Evolutionary conservation across 163 green algal genomes (phyloP).

Genomic region (Chloroidium sp.): DNA sequence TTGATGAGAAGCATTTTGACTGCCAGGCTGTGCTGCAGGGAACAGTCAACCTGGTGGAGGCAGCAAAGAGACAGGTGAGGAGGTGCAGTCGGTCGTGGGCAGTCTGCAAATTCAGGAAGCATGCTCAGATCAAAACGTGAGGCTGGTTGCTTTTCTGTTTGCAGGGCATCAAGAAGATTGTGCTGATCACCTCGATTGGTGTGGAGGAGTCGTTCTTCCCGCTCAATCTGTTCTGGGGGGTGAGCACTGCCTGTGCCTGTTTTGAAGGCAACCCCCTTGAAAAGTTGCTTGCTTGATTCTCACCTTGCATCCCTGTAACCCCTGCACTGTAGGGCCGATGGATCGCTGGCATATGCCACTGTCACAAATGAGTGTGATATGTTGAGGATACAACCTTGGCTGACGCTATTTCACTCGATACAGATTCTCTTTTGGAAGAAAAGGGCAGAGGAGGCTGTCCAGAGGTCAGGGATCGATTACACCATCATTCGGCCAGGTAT

Average conservation of each 20-base stretch:
- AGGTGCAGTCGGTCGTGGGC: no score
- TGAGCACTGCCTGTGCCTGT: constrained; percentile 10
- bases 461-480: constrained; percentile 66
- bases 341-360: no score
- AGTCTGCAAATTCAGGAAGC: no score
- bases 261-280: constrained; percentile 21
- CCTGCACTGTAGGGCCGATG: no score
- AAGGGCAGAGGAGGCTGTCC: constrained; percentile 66
- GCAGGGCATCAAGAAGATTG: constrained; percentile 40
- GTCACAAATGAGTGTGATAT: no score
- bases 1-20: no score
- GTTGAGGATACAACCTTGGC: no score
- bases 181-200: constrained; percentile 54
- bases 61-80: constrained; percentile 30
- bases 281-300: no score
- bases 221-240: constrained; percentile 75
- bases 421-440: constrained; percentile 73
- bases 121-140: no score
- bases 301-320: no score
- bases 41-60: constrained; percentile 64
- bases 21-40: constrained; percentile 29
- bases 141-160: no score
- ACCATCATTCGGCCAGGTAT: constrained; percentile 80
- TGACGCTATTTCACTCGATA: no score
- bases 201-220: constrained; percentile 60